Evolutionary conservation across 805 yeast species (phyloP), one percentile per base, ranked within the genome.

Genomic region (Starmerella stellata): DNA sequence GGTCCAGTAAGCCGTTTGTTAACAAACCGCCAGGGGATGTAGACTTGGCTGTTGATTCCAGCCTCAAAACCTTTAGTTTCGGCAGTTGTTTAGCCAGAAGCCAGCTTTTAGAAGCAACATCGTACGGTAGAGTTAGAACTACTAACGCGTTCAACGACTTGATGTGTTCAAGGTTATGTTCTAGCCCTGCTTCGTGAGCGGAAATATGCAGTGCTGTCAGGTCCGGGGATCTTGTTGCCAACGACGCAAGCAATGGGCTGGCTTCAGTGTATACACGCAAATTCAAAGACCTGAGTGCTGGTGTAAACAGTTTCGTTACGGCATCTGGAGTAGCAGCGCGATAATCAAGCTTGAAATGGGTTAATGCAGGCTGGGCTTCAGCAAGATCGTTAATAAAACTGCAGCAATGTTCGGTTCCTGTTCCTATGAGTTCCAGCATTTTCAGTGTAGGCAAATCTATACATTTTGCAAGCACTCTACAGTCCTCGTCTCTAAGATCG

Each of bases 1-100:
- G 44, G 15, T 41, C 45, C 19, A 45, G 36, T 19, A 47, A 35
- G 2, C 51, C 50, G 32, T 45, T 42, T 15, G 48, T 39, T 21
- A 45, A 39, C 28, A 45, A 36, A 13, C 46, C 49, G 38, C 29
- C 29, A 25, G 29, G 29, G 11, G 14, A 11, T 25, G 14, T 25
- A 13, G 11, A n/a, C 14, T 25, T 25, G 14, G n/a, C 29, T 13
- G 29, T 13, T 25, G 29, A 25, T 25, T 25, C n/a, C 14, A 25
- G 29, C n/a, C n/a, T 25, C 29, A 25, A 25, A 13, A 25, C 29
- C n/a, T 25, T 25, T 25, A 25, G n/a, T 11, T n/a, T 25, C 14
- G 29, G 29, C 11, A 25, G 29, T 11, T n/a, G 14, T 11, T 25
- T 13, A 13, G 29, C 29, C 11, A 25, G 11, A 25, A 25, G 29